A percentile compares a stretch with the other conserved stretches of the same genome.
Evolutionary conservation across 345 rosid genomes (phyloP).

Genomic region (Capsella bursapastoris): DNA sequence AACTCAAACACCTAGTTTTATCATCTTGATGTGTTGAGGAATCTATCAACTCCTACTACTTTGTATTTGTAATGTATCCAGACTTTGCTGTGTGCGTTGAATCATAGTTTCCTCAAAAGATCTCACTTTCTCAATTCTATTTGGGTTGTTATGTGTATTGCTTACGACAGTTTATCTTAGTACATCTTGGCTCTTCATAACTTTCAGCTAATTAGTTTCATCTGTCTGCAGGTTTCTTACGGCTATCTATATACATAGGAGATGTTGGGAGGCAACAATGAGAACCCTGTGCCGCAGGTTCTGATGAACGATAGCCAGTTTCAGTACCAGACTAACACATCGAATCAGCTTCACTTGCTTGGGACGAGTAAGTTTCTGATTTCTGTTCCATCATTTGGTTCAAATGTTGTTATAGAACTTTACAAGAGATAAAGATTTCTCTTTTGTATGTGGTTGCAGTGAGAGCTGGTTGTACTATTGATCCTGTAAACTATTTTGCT

Average conservation of each 20-base stretch:
- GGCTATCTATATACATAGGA: slow-evolving; percentile 19
- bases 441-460: slow-evolving; percentile 46
- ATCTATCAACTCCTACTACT: slow-evolving; percentile 6
- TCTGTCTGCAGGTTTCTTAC: slow-evolving; percentile 42
- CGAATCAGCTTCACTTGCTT: slow-evolving; percentile 77
- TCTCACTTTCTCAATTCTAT: slow-evolving; percentile 2
- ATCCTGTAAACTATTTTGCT: slow-evolving; percentile 72
- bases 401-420: slow-evolving; percentile 1
- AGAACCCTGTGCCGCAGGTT: slow-evolving; percentile 58
- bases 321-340: slow-evolving; percentile 62
- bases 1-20: too few relatives aligned
- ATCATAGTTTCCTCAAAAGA: slow-evolving; percentile 10
- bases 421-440: slow-evolving; percentile 5
- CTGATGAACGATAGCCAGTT: slow-evolving; percentile 58
- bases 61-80: not conserved
- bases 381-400: not conserved
- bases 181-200: not conserved
- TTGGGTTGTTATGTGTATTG: slow-evolving; percentile 17
- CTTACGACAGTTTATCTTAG: slow-evolving; percentile 5
- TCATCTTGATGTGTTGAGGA: not conserved
- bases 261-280: slow-evolving; percentile 77
- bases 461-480: slow-evolving; percentile 62
- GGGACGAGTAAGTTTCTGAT: slow-evolving; percentile 58
- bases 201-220: too few relatives aligned
- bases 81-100: not conserved